These are phyloP conservation scores for Punica granatum DNA, from an alignment of 345 rosid genomes.

Conservation along the genomic window DNA sequence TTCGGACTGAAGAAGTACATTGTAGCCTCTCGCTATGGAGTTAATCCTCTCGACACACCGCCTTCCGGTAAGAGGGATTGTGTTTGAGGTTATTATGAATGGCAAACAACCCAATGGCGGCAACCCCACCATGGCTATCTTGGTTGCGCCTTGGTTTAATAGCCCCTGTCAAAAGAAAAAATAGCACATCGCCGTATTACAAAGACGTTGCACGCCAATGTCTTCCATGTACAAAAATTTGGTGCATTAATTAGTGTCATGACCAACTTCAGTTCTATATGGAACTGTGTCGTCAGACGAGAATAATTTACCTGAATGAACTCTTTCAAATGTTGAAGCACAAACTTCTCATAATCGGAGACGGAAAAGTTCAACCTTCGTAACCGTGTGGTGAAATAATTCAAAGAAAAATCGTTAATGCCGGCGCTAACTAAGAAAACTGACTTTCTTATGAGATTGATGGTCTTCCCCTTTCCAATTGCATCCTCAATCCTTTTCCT, in stretches of 20 bases:
- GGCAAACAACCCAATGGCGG: slow-evolving; percentile 90
- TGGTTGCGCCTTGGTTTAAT: slow-evolving; percentile 56
- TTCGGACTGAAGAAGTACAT: too few relatives aligned
- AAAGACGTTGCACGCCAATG: too few relatives aligned
- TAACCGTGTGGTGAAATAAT: slow-evolving; percentile 43
- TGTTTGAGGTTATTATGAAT: slow-evolving; percentile 47
- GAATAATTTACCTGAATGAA: slow-evolving; percentile 38
- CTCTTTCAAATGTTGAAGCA: slow-evolving; percentile 32
- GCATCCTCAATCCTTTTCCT: slow-evolving; percentile 26
- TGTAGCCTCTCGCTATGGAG: slow-evolving; percentile 39
- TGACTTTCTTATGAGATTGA: slow-evolving; percentile 29
- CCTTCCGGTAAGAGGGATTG: slow-evolving; percentile 30
- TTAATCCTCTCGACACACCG: slow-evolving; percentile 43
- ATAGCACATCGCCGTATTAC: background rate
- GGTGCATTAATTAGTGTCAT: too few relatives aligned
- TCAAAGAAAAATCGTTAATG: slow-evolving; percentile 51
- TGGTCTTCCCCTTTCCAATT: slow-evolving; percentile 29
- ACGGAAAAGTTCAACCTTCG: slow-evolving; percentile 42
- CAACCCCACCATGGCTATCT: slow-evolving; percentile 30
- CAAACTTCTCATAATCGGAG: slow-evolving; percentile 44
- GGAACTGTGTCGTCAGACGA: background rate
- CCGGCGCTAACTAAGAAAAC: slow-evolving; percentile 35
- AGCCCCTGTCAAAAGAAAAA: slow-evolving; percentile 34
- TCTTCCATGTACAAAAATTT: too few relatives aligned
- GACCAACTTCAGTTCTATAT: too few relatives aligned